These are phyloP conservation scores for Aspergillus bridgeri DNA, from an alignment of 495 filamentous ascomycete genomes.

Conservation along the genomic window DNA sequence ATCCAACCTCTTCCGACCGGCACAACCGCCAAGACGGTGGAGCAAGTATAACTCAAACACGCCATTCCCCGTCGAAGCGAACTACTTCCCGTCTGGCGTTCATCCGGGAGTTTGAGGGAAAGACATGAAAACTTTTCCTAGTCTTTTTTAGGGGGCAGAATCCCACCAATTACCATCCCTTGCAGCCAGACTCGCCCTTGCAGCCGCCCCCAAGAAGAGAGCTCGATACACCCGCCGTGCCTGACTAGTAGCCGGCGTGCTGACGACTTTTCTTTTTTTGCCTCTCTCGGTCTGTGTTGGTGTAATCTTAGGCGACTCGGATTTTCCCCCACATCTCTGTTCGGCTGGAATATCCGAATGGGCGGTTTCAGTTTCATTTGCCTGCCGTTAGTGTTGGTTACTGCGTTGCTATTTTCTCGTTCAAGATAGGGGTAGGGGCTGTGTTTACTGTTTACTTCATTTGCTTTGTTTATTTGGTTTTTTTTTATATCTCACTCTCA, in stretches of 20 bases:
- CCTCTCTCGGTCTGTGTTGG: no score
- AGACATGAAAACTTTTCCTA: background rate
- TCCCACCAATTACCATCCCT: background rate
- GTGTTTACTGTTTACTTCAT: background rate
- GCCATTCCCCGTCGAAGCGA: slow-evolving; percentile 7
- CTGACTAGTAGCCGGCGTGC: background rate
- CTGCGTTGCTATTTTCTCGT: background rate
- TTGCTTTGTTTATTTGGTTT: background rate
- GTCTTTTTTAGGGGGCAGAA: background rate
- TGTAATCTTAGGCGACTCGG: no score
- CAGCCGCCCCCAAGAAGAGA: background rate
- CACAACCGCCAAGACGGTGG: slow-evolving; percentile 2
- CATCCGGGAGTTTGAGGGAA: slow-evolving; percentile 1
- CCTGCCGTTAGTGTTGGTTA: background rate
- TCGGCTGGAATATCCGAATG: background rate
- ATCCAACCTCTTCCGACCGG: background rate
- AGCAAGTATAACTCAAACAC: slow-evolving; percentile 18
- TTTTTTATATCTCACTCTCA: background rate
- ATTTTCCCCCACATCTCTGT: background rate
- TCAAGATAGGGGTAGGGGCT: background rate
- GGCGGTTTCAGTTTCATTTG: background rate
- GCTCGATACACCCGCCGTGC: background rate
- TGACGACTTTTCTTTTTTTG: no score
- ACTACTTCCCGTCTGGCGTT: slow-evolving; percentile 11
- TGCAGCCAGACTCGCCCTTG: background rate